Percentiles rank a stretch among this genome's conserved stretches.
These are phyloP conservation scores for Akanthomyces lecanii DNA, from an alignment of 2,329 filamentous ascomycete species.

Conservation along the genomic window DNA sequence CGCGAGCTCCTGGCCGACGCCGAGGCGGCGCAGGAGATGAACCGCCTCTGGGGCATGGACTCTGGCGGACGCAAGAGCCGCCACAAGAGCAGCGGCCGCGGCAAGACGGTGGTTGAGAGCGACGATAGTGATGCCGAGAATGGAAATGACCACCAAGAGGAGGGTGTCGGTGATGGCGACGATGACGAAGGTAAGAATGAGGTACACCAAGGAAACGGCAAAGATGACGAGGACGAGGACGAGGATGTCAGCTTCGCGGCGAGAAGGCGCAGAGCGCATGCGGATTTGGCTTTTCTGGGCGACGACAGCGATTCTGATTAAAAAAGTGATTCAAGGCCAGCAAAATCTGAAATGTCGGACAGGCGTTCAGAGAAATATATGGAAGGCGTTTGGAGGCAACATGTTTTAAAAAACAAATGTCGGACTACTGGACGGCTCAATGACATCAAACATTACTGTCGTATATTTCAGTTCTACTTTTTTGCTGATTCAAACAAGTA, in stretches of 20 bases:
- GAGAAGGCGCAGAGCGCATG: conserved; percentile 44
- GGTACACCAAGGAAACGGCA: conserved; percentile 24
- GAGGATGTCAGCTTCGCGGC: conserved; percentile 36
- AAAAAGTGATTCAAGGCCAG: background rate
- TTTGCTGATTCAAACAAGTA: background rate
- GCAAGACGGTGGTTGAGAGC: conserved; percentile 25
- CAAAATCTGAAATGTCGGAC: background rate
- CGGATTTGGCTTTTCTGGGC: conserved; percentile 62
- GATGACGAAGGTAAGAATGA: conserved; percentile 25
- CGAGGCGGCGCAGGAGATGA: conserved; percentile 78
- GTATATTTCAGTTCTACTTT: background rate
- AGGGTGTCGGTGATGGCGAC: conserved; percentile 22
- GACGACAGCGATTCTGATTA: conserved; percentile 64
- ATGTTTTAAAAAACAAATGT: background rate
- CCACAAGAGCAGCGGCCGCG: conserved; percentile 30
- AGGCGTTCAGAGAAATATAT: background rate
- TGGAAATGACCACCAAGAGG: conserved; percentile 26
- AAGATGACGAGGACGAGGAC: conserved; percentile 28
- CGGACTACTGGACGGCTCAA: background rate
- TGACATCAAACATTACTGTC: background rate
- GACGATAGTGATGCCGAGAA: conserved; percentile 29
- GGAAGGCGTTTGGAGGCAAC: conserved; percentile 10
- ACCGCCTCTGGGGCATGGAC: conserved; percentile 67
- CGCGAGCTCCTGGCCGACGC: conserved; percentile 81
- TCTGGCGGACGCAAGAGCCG: conserved; percentile 39